Evolutionary conservation across 2,329 filamentous ascomycete species (phyloP).

Genomic region (Colletotrichum abscissum): DNA sequence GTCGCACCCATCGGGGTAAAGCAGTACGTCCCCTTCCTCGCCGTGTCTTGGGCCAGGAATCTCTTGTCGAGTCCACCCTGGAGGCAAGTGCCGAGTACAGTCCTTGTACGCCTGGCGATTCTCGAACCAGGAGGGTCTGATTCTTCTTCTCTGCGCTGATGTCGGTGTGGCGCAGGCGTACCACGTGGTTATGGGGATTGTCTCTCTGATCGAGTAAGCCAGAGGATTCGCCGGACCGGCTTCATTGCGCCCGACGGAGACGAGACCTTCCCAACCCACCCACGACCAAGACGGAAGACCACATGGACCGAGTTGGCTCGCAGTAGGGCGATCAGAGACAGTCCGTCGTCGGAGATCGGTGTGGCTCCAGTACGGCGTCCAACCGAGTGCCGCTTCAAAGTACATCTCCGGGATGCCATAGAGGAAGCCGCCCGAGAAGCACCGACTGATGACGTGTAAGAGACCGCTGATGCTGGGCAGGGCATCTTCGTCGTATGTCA

Average conservation of each 20-base stretch:
- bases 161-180: background rate
- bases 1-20: background rate
- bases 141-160: background rate
- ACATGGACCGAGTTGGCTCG: background rate
- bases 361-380: background rate
- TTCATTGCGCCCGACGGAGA: background rate
- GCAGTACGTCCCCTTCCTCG: background rate
- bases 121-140: background rate
- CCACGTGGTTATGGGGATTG: conserved; percentile 8
- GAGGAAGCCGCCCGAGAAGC: background rate
- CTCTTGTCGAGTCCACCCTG: background rate
- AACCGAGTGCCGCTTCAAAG: conserved; percentile 6
- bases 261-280: background rate
- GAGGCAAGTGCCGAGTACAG: background rate
- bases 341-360: background rate
- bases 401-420: conserved; percentile 5
- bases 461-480: conserved; percentile 4
- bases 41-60: background rate
- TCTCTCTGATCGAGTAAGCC: background rate
- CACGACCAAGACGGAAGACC: conserved; percentile 4
- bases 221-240: background rate
- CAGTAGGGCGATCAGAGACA: background rate
- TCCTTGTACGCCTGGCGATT: background rate
- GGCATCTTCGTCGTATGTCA: conserved; percentile 45
- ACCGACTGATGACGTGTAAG: background rate